phyloP scores from a whole-genome alignment of 805 yeast species.

The Wickerhamiella qilinensis region DNA sequence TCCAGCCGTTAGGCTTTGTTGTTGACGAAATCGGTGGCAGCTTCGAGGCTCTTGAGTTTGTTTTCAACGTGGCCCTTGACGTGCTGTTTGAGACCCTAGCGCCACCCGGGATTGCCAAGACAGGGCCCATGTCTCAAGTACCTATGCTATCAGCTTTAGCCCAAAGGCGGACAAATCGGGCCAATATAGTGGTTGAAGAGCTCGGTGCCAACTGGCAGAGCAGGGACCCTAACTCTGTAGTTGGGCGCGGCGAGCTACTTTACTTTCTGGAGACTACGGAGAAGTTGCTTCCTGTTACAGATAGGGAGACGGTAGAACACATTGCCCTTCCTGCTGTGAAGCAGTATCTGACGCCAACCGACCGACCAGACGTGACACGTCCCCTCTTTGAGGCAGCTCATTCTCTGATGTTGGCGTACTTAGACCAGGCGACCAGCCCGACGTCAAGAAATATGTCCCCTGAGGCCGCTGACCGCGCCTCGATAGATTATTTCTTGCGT shows the following conservation, averaged over 20 bases:
- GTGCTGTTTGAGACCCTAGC: constrained; percentile 5
- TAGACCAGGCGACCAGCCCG: constrained; percentile 10
- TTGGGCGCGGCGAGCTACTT: constrained; percentile 9
- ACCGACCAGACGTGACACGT: constrained; percentile 8
- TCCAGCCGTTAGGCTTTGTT: constrained; percentile 13
- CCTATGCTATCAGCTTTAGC: not conserved
- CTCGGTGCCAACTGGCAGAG: constrained; percentile 1
- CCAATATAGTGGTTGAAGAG: not conserved
- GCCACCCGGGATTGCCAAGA: not conserved
- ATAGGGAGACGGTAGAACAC: constrained; percentile 3
- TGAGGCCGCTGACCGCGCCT: constrained; percentile 13
- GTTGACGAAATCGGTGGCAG: constrained; percentile 7
- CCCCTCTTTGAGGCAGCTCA: constrained; percentile 45
- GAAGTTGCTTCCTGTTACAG: constrained; percentile 9
- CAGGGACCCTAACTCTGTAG: not conserved
- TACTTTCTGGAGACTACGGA: constrained; percentile 10
- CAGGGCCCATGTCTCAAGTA: too few species aligned
- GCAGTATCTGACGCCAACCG: constrained; percentile 6
- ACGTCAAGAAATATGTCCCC: constrained; percentile 14
- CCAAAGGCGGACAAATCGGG: not conserved
- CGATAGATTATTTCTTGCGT: constrained; percentile 30
- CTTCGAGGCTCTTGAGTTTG: constrained; percentile 11
- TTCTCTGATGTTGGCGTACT: constrained; percentile 34
- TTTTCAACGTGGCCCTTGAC: constrained; percentile 8
- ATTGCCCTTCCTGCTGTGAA: constrained; percentile 8